Percentiles rank a stretch among this genome's conserved stretches.
Evolutionary conservation across 139 green algal genomes (phyloP).

Genomic region (Chlorella ohadii): DNA sequence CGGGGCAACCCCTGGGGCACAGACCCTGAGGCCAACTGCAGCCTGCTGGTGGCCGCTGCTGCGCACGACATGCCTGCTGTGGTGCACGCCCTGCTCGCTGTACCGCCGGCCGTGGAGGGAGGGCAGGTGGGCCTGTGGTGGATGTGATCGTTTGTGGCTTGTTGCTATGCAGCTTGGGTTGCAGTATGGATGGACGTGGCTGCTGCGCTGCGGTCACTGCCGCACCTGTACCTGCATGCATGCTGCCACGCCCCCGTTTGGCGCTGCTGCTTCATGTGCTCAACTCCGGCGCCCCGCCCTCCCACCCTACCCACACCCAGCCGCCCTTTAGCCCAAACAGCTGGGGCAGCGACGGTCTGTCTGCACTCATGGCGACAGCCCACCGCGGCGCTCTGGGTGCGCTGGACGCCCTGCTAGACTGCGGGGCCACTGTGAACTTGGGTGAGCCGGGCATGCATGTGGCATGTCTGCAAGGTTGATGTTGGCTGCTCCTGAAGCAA

Average conservation of each 20-base stretch:
- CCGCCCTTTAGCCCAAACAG: background rate
- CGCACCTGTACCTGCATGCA: too few species aligned
- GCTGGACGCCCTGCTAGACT: background rate
- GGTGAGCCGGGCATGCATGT: background rate
- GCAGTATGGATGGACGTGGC: too few species aligned
- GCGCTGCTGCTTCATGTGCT: too few species aligned
- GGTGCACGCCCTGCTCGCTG: slow-evolving; percentile 3
- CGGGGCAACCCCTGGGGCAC: background rate
- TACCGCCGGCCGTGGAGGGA: background rate
- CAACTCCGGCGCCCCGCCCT: background rate
- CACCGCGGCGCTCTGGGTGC: background rate
- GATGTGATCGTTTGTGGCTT: too few species aligned
- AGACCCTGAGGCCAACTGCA: background rate
- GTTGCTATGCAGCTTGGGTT: too few species aligned
- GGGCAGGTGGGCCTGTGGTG: background rate
- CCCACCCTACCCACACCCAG: background rate
- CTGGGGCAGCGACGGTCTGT: slow-evolving; percentile 13
- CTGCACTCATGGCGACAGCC: slow-evolving; percentile 9
- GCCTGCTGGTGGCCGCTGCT: slow-evolving; percentile 1
- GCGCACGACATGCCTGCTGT: slow-evolving; percentile 9
- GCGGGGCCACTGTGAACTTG: slow-evolving; percentile 5
- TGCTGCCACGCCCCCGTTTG: too few species aligned
- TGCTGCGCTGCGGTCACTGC: too few species aligned
- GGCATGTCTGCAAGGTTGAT: too few species aligned
- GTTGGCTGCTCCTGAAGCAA: too few species aligned